Conservation (phyloP, 805 yeast genomes). For the Suhomyces sp. region DNA sequence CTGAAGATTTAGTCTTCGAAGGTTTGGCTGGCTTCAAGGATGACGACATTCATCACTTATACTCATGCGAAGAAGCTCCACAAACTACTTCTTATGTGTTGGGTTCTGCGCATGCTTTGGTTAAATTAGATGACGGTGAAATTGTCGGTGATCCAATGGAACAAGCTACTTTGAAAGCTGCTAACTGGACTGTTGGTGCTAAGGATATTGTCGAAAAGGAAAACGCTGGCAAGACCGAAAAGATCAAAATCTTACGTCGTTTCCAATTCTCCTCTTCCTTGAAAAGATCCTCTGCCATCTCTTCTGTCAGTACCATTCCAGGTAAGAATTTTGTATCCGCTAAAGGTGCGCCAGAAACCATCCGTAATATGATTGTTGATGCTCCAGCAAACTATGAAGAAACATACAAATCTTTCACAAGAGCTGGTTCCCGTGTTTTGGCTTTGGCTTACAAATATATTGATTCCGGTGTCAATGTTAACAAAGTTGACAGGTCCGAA, state of each 20-base stretch:
- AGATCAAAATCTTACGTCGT: conserved; percentile 78
- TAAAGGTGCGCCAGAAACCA: conserved; percentile 98
- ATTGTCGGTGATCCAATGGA: conserved; percentile 99
- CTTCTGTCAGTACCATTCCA: conserved; percentile 49
- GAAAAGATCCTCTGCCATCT: conserved; percentile 90
- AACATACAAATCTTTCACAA: conserved; percentile 83
- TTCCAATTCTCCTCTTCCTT: conserved; percentile 96
- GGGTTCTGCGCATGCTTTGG: conserved; percentile 96
- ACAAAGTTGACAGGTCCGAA: conserved; percentile 66
- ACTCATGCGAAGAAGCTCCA: conserved; percentile 64
- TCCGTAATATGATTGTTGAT: conserved; percentile 66
- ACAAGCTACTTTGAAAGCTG: conserved; percentile 86
- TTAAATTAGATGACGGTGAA: conserved; percentile 92
- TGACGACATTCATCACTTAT: conserved; percentile 53
- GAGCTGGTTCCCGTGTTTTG: conserved; percentile 93
- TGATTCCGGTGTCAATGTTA: conserved; percentile 50
- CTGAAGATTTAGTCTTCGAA: conserved; percentile 93
- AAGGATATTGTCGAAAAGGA: conserved; percentile 66
- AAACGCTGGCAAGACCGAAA: conserved; percentile 32
- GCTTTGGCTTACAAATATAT: conserved; percentile 87
- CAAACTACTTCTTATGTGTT: conserved; percentile 65
- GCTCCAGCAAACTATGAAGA: conserved; percentile 83
- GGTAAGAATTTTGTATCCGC: conserved; percentile 70
- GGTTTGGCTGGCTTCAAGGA: conserved; percentile 83
- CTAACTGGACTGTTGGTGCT: conserved; percentile 78